Percentiles rank a stretch among this genome's conserved stretches.
Conservation (phyloP, 1,139 yeast species). For the Suhomyces taliae region DNA sequence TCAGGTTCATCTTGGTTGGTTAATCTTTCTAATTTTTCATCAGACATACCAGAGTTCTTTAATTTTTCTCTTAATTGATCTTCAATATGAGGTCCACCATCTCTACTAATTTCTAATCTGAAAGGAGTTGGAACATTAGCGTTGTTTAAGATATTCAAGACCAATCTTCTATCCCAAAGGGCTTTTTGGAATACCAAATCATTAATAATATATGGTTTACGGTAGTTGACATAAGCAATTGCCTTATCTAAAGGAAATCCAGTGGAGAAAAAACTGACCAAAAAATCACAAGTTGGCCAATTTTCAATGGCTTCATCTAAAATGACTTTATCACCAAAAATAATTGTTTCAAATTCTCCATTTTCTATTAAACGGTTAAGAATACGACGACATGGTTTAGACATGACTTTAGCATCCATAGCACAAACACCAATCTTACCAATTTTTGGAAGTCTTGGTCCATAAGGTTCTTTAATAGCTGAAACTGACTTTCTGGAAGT, state of each 20-base stretch:
- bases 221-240: conserved; percentile 79
- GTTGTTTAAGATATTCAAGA: conserved; percentile 75
- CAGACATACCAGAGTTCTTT: conserved; percentile 36
- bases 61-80: conserved; percentile 51
- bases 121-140: conserved; percentile 87
- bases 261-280: conserved; percentile 88
- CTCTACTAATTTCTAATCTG: conserved; percentile 86
- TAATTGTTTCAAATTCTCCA: conserved; percentile 95
- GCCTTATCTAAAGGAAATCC: conserved; percentile 98
- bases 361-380: conserved; percentile 83
- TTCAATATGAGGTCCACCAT: conserved; percentile 92
- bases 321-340: conserved; percentile 96
- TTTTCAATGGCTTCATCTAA: conserved; percentile 90
- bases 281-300: conserved; percentile 98
- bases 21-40: conserved; percentile 52
- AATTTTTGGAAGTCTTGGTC: conserved; percentile 63
- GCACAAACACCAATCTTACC: conserved; percentile 99
- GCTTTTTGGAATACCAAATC: conserved; percentile 90
- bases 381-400: conserved; percentile 93
- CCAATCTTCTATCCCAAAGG: conserved; percentile 93
- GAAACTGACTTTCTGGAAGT: conserved; percentile 48
- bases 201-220: conserved; percentile 88
- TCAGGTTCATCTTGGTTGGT: conserved; percentile 74
- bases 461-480: conserved; percentile 40
- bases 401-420: conserved; percentile 94